Conservation (phyloP, 345 rosid genomes). For the Rhizophora apiculata region DNA sequence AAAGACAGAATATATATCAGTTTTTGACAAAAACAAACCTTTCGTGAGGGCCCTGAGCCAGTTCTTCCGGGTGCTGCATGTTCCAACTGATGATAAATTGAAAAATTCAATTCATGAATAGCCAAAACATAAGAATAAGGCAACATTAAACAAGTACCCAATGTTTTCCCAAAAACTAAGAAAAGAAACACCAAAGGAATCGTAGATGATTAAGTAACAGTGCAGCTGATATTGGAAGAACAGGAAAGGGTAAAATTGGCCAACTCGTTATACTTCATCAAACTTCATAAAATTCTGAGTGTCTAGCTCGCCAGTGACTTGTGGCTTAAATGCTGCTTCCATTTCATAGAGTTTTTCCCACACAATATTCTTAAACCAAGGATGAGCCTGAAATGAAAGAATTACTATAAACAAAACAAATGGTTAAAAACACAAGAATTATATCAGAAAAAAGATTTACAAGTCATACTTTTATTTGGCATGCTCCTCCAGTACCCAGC, state of each 20-base stretch:
- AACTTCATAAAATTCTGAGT: conserved; percentile 96
- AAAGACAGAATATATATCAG: conserved; percentile 9
- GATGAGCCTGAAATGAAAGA: conserved; percentile 63
- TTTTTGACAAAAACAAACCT: conserved; percentile 49
- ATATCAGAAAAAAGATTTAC: conserved; percentile 11
- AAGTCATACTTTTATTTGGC: conserved; percentile 75
- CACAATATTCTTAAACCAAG: conserved; percentile 72
- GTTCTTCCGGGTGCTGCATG: conserved; percentile 68
- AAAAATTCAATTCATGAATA: conserved; percentile 19
- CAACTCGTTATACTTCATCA: conserved; percentile 65
- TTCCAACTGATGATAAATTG: conserved; percentile 47
- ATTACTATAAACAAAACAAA: conserved; percentile 15
- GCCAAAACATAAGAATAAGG: neutral
- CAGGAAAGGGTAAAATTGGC: conserved; percentile 2
- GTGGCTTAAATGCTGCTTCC: conserved; percentile 95
- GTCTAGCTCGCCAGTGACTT: conserved; percentile 88
- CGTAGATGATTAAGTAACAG: conserved; percentile 1
- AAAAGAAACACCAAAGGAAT: conserved; percentile 9
- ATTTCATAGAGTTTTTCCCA: conserved; percentile 94
- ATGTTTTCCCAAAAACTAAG: neutral
- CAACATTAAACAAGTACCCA: conserved; percentile 1
- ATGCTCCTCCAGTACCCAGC: conserved; percentile 79
- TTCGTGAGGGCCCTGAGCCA: conserved; percentile 73
- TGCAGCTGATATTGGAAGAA: neutral
- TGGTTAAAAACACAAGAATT: conserved; percentile 14